Evolutionary conservation across 2,329 filamentous ascomycete genomes (phyloP), one percentile per base, ranked within the genome.

Genomic region (Calycina herbarum): DNA sequence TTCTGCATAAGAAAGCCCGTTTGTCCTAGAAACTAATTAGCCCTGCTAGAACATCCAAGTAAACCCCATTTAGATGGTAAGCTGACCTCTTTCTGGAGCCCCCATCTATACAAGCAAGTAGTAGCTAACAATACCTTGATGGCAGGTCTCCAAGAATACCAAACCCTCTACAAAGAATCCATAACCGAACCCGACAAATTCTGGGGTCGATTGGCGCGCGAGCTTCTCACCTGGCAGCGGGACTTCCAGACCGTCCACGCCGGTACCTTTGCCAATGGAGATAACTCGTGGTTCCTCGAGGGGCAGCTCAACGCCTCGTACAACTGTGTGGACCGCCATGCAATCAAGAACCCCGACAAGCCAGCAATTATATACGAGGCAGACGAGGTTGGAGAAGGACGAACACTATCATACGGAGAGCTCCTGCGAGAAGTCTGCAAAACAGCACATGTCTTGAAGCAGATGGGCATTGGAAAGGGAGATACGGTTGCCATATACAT

Each of bases 331-430:
- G 95, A 99, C 77, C 92, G 95, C 68, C 94, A 98, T 79, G 95
- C 95, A n/a, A 86, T 96, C 80, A 93, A 94, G 81, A 89, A 97
- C 80, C 95, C 95, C 59, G 82, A 98, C 81, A 93, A 90, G 81
- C 88, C 95, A 59, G 95, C 95, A 78, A 96, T 99, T 81, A 97
- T 98, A 82, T 99, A 98, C 83, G 95, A 99, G 83, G 94, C 94
- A 67, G 95, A 99, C 75, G 95, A 99, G 80, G 87, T 90, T 54
- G 84, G 81, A 63, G 91, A 96, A 77, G 94, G 95, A 76, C 93
- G 94, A 72, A 94, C 85, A 71, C 90, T 99, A 78, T 95, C 92
- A 70, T 99, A 98, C 74, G 87, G 90, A 74, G 94, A 99, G 85
- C 90, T 99, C 62, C 86, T 98, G 68, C 89, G 93, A 70, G 88